A percentile compares a stretch with the other conserved stretches of the same genome.
Conservation (phyloP, 2,329 filamentous ascomycete species). For the Cytospora paraplurivora region DNA sequence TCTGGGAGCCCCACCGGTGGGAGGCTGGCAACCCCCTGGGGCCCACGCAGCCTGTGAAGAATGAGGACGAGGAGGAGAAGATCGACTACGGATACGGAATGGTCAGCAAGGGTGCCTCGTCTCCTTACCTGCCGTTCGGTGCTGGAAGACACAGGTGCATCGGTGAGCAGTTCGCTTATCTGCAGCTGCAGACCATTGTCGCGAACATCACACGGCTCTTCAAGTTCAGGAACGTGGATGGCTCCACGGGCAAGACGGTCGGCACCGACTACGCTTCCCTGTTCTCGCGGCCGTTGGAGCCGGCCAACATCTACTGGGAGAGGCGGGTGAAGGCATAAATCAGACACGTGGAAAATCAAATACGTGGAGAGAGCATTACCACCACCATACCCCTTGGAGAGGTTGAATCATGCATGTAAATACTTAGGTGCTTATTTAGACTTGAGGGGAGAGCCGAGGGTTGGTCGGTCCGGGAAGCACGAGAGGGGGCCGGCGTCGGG, state of each 20-base stretch:
- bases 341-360: background rate
- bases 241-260: slow-evolving; percentile 64
- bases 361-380: no score
- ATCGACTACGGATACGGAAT: slow-evolving; percentile 93
- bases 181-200: slow-evolving; percentile 85
- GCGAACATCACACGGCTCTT: slow-evolving; percentile 76
- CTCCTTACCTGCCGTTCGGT: slow-evolving; percentile 91
- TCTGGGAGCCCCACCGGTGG: slow-evolving; percentile 94
- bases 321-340: slow-evolving; percentile 52
- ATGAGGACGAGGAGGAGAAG: slow-evolving; percentile 67
- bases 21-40: slow-evolving; percentile 63
- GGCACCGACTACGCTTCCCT: slow-evolving; percentile 70
- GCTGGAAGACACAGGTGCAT: slow-evolving; percentile 93
- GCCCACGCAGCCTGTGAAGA: slow-evolving; percentile 46
- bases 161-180: slow-evolving; percentile 93
- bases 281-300: slow-evolving; percentile 73
- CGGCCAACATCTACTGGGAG: slow-evolving; percentile 76
- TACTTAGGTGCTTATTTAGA: no score
- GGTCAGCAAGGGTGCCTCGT: slow-evolving; percentile 85
- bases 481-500: no score
- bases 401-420: no score
- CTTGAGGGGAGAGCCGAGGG: no score
- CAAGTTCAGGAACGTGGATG: slow-evolving; percentile 76
- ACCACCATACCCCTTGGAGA: no score
- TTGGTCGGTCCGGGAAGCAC: no score